Percentiles rank a stretch among this genome's conserved stretches.
Evolutionary conservation across 2,329 filamentous ascomycete genomes (phyloP).

Genomic region (Fusarium pilosicola): DNA sequence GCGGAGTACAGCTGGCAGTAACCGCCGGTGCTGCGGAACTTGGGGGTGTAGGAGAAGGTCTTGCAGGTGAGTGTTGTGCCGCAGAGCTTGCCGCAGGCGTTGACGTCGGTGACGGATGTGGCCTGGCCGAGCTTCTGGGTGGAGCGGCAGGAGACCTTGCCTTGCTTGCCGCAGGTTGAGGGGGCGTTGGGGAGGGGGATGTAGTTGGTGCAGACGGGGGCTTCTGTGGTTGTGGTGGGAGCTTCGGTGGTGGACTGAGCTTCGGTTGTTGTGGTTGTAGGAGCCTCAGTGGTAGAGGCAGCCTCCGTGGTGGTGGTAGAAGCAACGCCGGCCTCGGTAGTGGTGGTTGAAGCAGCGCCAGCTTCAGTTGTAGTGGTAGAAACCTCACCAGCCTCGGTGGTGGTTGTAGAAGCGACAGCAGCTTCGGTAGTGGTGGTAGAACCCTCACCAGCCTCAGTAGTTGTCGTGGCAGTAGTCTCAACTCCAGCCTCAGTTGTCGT

Average conservation of each 20-base stretch:
- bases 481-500: background rate
- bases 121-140: constrained; percentile 7
- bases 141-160: constrained; percentile 8
- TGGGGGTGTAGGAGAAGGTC: constrained; percentile 15
- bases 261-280: background rate
- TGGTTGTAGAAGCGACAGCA: background rate
- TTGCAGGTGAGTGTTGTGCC: constrained; percentile 11
- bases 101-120: background rate
- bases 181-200: background rate
- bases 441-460: background rate
- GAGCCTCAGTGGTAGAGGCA: background rate
- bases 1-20: constrained; percentile 14
- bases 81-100: constrained; percentile 12
- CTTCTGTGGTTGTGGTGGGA: background rate
- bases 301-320: background rate
- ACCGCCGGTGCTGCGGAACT: background rate
- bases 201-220: constrained; percentile 20
- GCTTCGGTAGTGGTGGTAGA: background rate
- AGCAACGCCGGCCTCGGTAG: background rate
- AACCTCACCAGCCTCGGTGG: background rate
- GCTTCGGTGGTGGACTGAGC: constrained; percentile 4
- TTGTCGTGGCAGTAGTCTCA: background rate
- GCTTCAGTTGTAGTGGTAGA: background rate
- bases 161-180: constrained; percentile 16
- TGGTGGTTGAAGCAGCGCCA: background rate